These are phyloP conservation scores for Fusarium avenaceum DNA, from an alignment of 2,329 filamentous ascomycete genomes.

Conservation along the genomic window DNA sequence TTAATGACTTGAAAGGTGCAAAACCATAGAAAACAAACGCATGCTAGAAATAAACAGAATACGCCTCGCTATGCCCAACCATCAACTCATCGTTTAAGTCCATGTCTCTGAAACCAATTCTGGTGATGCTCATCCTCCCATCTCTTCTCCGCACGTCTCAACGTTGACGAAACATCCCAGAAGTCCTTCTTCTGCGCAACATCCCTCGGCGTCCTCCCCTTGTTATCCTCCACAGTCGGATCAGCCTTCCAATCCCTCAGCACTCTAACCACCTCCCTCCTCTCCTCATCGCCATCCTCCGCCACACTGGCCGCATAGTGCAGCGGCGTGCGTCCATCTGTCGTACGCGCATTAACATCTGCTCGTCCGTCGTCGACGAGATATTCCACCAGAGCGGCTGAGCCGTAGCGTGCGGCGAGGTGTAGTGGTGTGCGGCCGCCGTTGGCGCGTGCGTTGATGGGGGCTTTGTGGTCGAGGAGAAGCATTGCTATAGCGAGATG, in stretches of 20 bases:
- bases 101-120: slow-evolving; percentile 49
- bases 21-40: not conserved
- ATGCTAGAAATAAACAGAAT: not conserved
- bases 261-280: slow-evolving; percentile 50
- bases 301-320: slow-evolving; percentile 53
- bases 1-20: not conserved
- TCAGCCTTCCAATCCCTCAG: slow-evolving; percentile 51
- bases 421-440: slow-evolving; percentile 52
- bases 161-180: slow-evolving; percentile 52
- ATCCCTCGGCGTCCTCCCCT: slow-evolving; percentile 50
- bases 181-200: slow-evolving; percentile 52
- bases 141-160: slow-evolving; percentile 53
- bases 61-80: not conserved
- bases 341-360: slow-evolving; percentile 48
- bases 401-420: slow-evolving; percentile 50
- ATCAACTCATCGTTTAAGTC: slow-evolving; percentile 29
- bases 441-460: slow-evolving; percentile 47
- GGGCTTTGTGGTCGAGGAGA: slow-evolving; percentile 49
- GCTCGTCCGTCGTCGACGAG: slow-evolving; percentile 51
- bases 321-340: slow-evolving; percentile 51
- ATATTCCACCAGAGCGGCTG: slow-evolving; percentile 51
- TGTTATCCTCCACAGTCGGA: slow-evolving; percentile 47
- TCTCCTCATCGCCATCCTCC: slow-evolving; percentile 50
- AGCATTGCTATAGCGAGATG: slow-evolving; percentile 53
- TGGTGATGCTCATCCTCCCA: slow-evolving; percentile 53